These are phyloP conservation scores for Alternaria viburni DNA, from an alignment of 2,329 filamentous ascomycete genomes.

Conservation along the genomic window DNA sequence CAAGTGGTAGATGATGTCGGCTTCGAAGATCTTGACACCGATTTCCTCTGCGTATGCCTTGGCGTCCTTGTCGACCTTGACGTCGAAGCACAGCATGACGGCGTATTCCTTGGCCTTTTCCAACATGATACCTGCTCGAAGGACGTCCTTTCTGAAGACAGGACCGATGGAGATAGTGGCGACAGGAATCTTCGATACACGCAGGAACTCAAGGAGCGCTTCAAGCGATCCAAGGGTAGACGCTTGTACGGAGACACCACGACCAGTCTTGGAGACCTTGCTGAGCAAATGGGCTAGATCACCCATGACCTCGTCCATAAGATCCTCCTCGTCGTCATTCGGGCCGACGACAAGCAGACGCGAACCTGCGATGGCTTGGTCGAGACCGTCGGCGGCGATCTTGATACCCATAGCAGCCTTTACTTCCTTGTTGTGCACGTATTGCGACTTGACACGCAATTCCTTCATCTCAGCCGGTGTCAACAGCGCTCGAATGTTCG, in stretches of 20 bases:
- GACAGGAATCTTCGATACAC: conserved; percentile 94
- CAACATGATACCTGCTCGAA: conserved; percentile 91
- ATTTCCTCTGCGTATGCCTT: conserved; percentile 89
- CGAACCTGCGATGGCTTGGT: conserved; percentile 95
- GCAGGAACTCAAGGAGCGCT: conserved; percentile 94
- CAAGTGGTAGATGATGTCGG: conserved; percentile 98
- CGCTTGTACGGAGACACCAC: conserved; percentile 95
- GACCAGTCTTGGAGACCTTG: conserved; percentile 88
- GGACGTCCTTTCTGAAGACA: conserved; percentile 96
- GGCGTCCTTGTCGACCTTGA: conserved; percentile 98
- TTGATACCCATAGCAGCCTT: conserved; percentile 99
- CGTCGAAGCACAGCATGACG: conserved; percentile 99
- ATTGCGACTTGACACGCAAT: conserved; percentile 90
- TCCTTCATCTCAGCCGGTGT: conserved; percentile 94
- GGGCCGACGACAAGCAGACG: conserved; percentile 91
- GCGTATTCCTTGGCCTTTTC: conserved; percentile 94
- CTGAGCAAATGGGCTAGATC: conserved; percentile 91
- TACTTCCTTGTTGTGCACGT: conserved; percentile 99
- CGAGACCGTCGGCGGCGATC: conserved; percentile 94
- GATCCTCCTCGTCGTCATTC: conserved; percentile 94
- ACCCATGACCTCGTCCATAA: conserved; percentile 94
- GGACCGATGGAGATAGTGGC: conserved; percentile 97
- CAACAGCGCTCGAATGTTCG: conserved; percentile 91
- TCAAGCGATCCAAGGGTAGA: conserved; percentile 97
- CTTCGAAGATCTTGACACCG: conserved; percentile 96